Evolutionary conservation across 495 filamentous ascomycete species (phyloP).

Genomic region (Neurospora sp.): DNA sequence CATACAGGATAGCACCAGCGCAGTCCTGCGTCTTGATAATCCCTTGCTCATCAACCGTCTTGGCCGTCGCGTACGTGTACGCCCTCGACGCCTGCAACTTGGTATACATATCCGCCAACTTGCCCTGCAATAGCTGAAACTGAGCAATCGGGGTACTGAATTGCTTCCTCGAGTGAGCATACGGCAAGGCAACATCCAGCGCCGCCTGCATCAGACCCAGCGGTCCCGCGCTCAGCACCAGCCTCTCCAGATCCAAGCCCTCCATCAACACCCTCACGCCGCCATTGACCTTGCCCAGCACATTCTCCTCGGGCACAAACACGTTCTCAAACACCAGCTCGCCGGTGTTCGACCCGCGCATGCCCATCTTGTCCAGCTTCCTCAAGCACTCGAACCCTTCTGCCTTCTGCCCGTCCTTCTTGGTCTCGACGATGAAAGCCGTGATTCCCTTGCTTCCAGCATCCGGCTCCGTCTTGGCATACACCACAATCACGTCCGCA

Average conservation of each 20-base stretch:
- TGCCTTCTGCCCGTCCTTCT: constrained; percentile 17
- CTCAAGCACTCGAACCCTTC: constrained; percentile 76
- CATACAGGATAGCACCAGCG: constrained; percentile 88
- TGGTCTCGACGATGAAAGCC: constrained; percentile 77
- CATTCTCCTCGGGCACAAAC: constrained; percentile 74
- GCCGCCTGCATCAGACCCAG: constrained; percentile 91
- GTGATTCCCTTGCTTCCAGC: constrained; percentile 86
- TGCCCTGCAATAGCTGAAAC: constrained; percentile 89
- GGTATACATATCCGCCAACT: constrained; percentile 95
- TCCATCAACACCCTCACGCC: constrained; percentile 94
- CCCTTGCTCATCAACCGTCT: constrained; percentile 60
- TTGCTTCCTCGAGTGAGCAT: constrained; percentile 81
- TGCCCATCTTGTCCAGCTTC: constrained; percentile 96
- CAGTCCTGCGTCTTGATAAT: constrained; percentile 79
- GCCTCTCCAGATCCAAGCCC: constrained; percentile 84
- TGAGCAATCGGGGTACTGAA: constrained; percentile 82
- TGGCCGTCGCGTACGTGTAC: constrained; percentile 74
- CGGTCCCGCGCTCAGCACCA: constrained; percentile 87
- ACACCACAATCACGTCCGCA: constrained; percentile 80
- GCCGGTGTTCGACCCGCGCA: constrained; percentile 94
- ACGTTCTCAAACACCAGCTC: constrained; percentile 89
- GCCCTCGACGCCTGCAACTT: constrained; percentile 71
- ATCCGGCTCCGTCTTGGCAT: constrained; percentile 84
- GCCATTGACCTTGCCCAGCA: constrained; percentile 68
- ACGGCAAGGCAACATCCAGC: constrained; percentile 79